Evolutionary conservation across 2,329 filamentous ascomycete genomes (phyloP).

Genomic region (Fusarium sp.): DNA sequence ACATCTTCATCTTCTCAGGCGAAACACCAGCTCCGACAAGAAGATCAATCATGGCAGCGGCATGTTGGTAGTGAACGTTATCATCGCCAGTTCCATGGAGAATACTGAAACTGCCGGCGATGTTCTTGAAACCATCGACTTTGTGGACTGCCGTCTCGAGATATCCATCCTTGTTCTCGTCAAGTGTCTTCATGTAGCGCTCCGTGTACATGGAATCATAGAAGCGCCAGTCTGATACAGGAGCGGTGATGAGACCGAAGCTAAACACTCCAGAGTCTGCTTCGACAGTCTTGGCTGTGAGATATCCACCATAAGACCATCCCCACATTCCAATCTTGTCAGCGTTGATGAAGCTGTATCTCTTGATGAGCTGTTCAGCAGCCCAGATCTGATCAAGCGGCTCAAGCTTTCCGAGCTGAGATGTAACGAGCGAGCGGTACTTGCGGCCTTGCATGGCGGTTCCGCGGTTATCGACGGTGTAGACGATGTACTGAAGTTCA

Average conservation of each 20-base stretch:
- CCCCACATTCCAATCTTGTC: slow-evolving; percentile 74
- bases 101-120: slow-evolving; percentile 69
- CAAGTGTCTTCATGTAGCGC: slow-evolving; percentile 74
- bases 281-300: slow-evolving; percentile 74
- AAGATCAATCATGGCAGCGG: slow-evolving; percentile 69
- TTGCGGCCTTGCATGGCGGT: slow-evolving; percentile 72
- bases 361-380: slow-evolving; percentile 63
- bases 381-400: slow-evolving; percentile 75
- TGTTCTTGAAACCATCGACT: slow-evolving; percentile 68
- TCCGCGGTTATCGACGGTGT: slow-evolving; percentile 75
- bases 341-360: slow-evolving; percentile 65
- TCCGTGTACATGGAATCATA: slow-evolving; percentile 79
- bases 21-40: slow-evolving; percentile 68
- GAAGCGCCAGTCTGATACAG: slow-evolving; percentile 75
- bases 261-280: slow-evolving; percentile 69
- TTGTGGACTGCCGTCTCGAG: slow-evolving; percentile 68
- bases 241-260: slow-evolving; percentile 71
- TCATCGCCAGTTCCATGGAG: slow-evolving; percentile 76
- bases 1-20: slow-evolving; percentile 70
- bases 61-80: slow-evolving; percentile 77
- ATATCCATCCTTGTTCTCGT: slow-evolving; percentile 68
- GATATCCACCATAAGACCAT: slow-evolving; percentile 75
- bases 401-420: slow-evolving; percentile 71
- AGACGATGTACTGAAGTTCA: slow-evolving; percentile 74
- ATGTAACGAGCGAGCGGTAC: slow-evolving; percentile 68